Base-by-base conservation (phyloP, 805 yeast genomes). In the Candida namnaoensis region DNA sequence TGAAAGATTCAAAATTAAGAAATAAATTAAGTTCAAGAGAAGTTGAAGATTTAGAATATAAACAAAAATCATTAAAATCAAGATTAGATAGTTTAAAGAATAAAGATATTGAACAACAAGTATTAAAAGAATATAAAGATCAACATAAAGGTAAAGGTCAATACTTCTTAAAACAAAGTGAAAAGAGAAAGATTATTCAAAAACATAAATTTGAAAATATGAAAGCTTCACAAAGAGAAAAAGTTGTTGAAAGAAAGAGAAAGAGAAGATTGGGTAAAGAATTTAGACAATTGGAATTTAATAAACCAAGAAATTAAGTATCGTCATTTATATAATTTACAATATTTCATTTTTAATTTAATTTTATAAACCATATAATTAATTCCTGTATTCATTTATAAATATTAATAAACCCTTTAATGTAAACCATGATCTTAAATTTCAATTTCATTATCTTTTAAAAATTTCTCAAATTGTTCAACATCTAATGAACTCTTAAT, bases 181-280 rank as follows among this genome's bases (percentile, higher is more conserved):
- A 85, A 44, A 76, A 80, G 63, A 68, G 86, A 47, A 83, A 80
- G 62, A 73, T 85, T 60, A 64, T 84, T 32, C 88, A 82, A 52
- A 80, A 81, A 63, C 85, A 84, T 60, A 82, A 81, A 60, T 85
- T 81, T 60, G 90, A 84, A 38, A 64, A 68, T 44, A 80, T 85
- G 90, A 80, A 74, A 62, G 61, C 78, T 11, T 66, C 67, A 39
- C 90, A 84, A 63, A 72, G 88, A 54, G 88, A 82, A 47, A 85
- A 82, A 72, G 85, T 79, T 34, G 76, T 85, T 77, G 93, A 84
- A 65, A 78, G 91, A 65, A 88, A 81, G 78, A 78, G 91, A 60
- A 85, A 81, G 84, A 82, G 77, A 72, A 77, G 80, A 66, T 68
- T 80, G 64, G 90, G 95, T 59, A 78, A 80, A 64, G 95, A 86